These are phyloP conservation scores for Heracleum sosnowskyi DNA, from an alignment of 129 eudicot genomes.

Conservation along the genomic window DNA sequence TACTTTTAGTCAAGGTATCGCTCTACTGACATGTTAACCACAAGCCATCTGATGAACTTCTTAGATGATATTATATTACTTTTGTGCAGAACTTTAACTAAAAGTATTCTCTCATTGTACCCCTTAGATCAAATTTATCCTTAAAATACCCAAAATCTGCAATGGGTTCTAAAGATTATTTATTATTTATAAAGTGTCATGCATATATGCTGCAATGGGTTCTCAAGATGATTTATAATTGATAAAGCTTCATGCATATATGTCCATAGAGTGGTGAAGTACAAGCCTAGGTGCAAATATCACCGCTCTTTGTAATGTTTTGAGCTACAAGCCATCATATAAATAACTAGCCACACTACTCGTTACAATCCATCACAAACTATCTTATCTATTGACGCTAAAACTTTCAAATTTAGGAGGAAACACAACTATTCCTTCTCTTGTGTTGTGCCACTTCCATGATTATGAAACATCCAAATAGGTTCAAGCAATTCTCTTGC, in stretches of 20 bases:
- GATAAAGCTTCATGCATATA: background rate
- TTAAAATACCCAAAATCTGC: background rate
- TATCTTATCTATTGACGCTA: background rate
- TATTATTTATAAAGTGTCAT: no score
- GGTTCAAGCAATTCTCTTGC: conserved; percentile 74
- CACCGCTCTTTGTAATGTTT: background rate
- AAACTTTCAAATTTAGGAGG: background rate
- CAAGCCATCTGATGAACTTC: background rate
- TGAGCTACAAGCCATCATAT: background rate
- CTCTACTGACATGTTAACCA: conserved; percentile 13
- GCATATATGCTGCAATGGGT: no score
- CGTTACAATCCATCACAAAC: background rate
- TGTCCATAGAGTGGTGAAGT: background rate
- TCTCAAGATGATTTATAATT: background rate
- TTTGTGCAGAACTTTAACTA: background rate
- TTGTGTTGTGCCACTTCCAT: conserved; percentile 32
- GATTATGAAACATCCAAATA: conserved; percentile 38
- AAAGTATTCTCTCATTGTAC: background rate
- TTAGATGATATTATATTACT: background rate
- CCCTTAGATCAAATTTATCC: background rate
- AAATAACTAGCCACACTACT: background rate
- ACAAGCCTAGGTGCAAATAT: background rate
- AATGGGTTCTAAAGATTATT: background rate
- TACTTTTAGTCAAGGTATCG: background rate
- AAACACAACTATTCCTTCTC: conserved; percentile 17